Base-by-base conservation (phyloP, 306 rosid genomes). In the Lathyrus aphaca region DNA sequence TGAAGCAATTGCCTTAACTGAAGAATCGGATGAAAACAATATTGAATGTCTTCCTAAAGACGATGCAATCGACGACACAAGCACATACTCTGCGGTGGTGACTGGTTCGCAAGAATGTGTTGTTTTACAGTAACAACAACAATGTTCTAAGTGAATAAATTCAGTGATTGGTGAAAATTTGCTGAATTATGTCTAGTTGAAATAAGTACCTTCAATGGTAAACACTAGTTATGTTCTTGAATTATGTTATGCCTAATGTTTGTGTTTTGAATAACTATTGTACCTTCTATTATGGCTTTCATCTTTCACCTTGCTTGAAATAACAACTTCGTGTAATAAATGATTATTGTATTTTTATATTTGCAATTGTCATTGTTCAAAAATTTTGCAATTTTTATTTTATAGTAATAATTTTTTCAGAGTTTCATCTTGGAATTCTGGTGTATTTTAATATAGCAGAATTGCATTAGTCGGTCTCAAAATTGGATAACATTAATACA, bases 81-180 rank as follows among this genome's bases (percentile, higher is more conserved):
- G 74, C 53, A 27, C 86, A 68, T 75, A 32, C 42, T 69, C 75
- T n/a, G 4, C 85, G 14, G 59, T 69, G 75, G 82, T 78, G 70
- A 54, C 88, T n/a, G 94, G 84, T 74, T 81, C 87, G 37, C 81
- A 79, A 54, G 87, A 85, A 80, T 94, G 97, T 77, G 76, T 88
- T 39, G 97, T 94, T 80, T 82, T 75, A 25, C 88, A 82, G 79
- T 85, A 57, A 83, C 58, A 43, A 35, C 51, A 45, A 18, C 27
- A 50, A 50, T 53, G 46, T 50, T 51, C 17, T 4, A 57, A 35
- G 2, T 37, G 70, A 71, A 74, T 70, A 70, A 39, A 42, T 72
- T 75, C 63, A 63, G 76, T 38, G 73, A 11, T 62, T 70, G 38
- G 60, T 83, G 69, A 71, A 49, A 45, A 60, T 63, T 71, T 76